These are phyloP conservation scores for Wickerhamomyces queroliae DNA, from an alignment of 805 yeast genomes.

Conservation along the genomic window DNA sequence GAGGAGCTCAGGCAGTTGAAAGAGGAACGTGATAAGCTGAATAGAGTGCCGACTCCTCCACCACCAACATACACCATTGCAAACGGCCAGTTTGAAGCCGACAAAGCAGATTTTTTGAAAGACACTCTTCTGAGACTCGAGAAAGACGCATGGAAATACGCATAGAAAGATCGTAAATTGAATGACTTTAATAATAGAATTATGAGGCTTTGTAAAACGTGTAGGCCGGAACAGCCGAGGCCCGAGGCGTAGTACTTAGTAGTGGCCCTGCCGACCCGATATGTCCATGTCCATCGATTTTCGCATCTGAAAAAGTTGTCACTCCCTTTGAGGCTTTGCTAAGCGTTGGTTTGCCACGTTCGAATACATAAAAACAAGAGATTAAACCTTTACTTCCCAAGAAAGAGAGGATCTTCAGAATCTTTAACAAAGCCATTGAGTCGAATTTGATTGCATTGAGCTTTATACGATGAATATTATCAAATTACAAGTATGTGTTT, in stretches of 20 bases:
- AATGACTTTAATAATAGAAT: too few relatives aligned
- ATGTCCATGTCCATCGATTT: too few relatives aligned
- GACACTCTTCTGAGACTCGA: not conserved
- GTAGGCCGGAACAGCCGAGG: too few relatives aligned
- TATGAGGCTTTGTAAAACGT: too few relatives aligned
- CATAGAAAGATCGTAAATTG: not conserved
- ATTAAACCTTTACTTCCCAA: too few relatives aligned
- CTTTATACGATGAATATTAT: conserved; percentile 50
- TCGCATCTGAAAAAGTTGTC: too few relatives aligned
- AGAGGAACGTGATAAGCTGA: not conserved
- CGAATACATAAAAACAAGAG: too few relatives aligned
- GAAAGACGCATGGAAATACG: not conserved
- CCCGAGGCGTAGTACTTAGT: too few relatives aligned
- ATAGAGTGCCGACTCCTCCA: not conserved
- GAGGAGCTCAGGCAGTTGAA: not conserved
- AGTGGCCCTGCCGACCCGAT: too few relatives aligned
- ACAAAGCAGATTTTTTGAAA: not conserved
- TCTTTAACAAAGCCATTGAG: not conserved
- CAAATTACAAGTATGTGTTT: conserved; percentile 46
- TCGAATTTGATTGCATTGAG: too few relatives aligned
- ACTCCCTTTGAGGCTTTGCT: too few relatives aligned
- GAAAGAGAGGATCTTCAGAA: not conserved
- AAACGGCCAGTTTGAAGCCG: not conserved
- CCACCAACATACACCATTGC: not conserved
- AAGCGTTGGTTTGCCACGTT: too few relatives aligned